phyloP scores from a whole-genome alignment of 257 asterid species.

The Eustoma russellianum region DNA sequence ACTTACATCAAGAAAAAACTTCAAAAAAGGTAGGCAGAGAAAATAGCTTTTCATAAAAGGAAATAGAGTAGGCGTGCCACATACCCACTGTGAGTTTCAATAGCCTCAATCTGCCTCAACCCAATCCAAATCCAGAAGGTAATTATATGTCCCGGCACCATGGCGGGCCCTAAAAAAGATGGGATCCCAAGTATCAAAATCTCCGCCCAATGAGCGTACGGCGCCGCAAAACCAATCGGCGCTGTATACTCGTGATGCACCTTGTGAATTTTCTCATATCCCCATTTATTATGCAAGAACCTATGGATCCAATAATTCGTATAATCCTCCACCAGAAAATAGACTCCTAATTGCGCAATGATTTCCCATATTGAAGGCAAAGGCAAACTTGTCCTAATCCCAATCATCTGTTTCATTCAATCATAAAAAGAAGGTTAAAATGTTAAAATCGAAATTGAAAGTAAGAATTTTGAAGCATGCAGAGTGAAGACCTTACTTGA shows the following conservation, averaged over 20 bases:
- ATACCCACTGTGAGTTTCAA: conserved; percentile 99
- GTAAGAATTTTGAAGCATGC: neutral
- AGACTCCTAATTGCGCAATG: conserved; percentile 52
- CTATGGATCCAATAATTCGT: conserved; percentile 95
- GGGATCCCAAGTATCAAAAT: conserved; percentile 96
- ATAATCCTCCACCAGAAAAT: conserved; percentile 85
- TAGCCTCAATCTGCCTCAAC: conserved; percentile 93
- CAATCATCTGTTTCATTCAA: conserved; percentile 44
- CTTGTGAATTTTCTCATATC: conserved; percentile 92
- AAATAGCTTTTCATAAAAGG: conserved; percentile 6
- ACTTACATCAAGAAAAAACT: conserved; percentile 29
- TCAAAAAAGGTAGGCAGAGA: conserved; percentile 11
- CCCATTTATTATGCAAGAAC: conserved; percentile 86
- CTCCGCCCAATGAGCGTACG: conserved; percentile 97
- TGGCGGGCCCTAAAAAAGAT: conserved; percentile 82
- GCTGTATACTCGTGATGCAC: conserved; percentile 97
- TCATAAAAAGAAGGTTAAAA: neutral
- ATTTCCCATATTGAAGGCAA: conserved; percentile 84
- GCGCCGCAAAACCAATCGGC: conserved; percentile 92
- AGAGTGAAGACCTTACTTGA: conserved; percentile 31
- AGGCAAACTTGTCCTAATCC: conserved; percentile 83
- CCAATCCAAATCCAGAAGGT: conserved; percentile 98
- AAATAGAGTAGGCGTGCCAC: conserved; percentile 44
- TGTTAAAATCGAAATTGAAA: neutral
- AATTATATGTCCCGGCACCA: conserved; percentile 88